Base-by-base conservation (phyloP, 2,329 filamentous ascomycete species). In the Calycina herbarum region DNA sequence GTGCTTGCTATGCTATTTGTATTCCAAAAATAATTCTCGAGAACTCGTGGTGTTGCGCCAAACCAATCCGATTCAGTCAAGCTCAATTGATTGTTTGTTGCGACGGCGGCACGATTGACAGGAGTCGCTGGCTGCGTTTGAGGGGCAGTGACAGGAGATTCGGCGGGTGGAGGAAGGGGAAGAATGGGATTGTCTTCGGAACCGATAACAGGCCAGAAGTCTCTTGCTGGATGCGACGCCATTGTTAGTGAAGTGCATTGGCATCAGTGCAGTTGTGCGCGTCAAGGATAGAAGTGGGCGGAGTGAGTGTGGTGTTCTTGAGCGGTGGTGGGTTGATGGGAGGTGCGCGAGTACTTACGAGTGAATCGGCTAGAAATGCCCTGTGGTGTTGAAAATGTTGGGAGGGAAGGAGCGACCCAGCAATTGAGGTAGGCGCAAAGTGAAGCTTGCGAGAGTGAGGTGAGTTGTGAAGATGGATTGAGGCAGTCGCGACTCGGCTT, bases 401-500 rank as follows among this genome's bases (percentile, higher is more conserved):
- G 7, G 8, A 38, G 35, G 60, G 45, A 62, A 62, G 27, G 60
- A 62, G 60, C 60, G 45, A 29, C 48, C 31, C 10, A 40, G 48
- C 60, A 57, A 62, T 31, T 29, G 31, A 35, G 35, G 31, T 11
- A 24, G 29, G 45, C 45, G 45, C 45, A 51, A 51, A 31, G 59
- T 61, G 54, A 57, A 57, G 13, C 33, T 10, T 5, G 13, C 33
- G 59, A 20, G 20, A 27, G 27, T 27, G 45, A 35, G 4, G 42
- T 4, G 40, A 38, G 27, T 51, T 20, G 17, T 40, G 60, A 62
- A 57, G 60, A 56, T 54, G 60, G 54, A 56, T 51, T 2, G 45
- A 40, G 60, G 60, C 27, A 62, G 60, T 62, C 60, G 45, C 60
- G 60, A 62, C 29, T 31, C 29, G 42, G 59, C 11, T 11, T 48